These are phyloP conservation scores for Falciphora oryzae DNA, from an alignment of 2,329 filamentous ascomycete species.

Conservation along the genomic window DNA sequence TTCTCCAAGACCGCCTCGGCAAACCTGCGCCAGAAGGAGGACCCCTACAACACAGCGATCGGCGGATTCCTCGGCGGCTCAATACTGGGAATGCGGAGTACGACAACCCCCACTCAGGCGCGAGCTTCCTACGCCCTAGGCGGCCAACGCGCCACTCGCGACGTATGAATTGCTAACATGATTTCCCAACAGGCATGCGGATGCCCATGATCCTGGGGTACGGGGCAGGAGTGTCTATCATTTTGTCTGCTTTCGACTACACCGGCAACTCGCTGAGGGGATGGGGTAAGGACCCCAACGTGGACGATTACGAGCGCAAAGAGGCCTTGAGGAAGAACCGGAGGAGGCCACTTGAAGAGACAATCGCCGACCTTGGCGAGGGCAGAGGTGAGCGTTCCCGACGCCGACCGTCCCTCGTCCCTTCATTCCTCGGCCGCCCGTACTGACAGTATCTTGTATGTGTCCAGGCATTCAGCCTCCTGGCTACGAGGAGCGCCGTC, in stretches of 20 bases:
- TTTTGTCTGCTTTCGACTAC: conserved; percentile 61
- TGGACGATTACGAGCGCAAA: conserved; percentile 70
- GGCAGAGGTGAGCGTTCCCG: conserved; percentile 62
- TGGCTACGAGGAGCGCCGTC: conserved; percentile 79
- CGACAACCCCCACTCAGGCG: conserved; percentile 23
- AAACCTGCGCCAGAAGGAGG: conserved; percentile 82
- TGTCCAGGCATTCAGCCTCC: conserved; percentile 67
- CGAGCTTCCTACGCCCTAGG: background rate
- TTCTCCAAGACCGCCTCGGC: conserved; percentile 72
- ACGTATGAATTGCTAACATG: background rate
- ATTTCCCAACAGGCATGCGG: conserved; percentile 27
- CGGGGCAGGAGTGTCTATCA: conserved; percentile 49
- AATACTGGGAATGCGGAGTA: conserved; percentile 68
- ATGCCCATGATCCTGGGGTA: conserved; percentile 67
- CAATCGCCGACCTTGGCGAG: conserved; percentile 75
- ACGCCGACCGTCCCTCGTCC: background rate
- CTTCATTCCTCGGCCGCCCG: background rate
- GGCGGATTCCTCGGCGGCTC: conserved; percentile 73
- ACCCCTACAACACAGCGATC: conserved; percentile 66
- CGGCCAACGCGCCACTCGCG: background rate
- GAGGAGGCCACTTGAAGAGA: conserved; percentile 71
- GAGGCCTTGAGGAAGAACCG: conserved; percentile 68
- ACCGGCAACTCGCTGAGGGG: conserved; percentile 55
- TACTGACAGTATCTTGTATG: conserved; percentile 15
- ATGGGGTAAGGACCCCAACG: conserved; percentile 42